Base-by-base conservation (phyloP, 2,329 filamentous ascomycete genomes). In the Rhynchosporium secalis region DNA sequence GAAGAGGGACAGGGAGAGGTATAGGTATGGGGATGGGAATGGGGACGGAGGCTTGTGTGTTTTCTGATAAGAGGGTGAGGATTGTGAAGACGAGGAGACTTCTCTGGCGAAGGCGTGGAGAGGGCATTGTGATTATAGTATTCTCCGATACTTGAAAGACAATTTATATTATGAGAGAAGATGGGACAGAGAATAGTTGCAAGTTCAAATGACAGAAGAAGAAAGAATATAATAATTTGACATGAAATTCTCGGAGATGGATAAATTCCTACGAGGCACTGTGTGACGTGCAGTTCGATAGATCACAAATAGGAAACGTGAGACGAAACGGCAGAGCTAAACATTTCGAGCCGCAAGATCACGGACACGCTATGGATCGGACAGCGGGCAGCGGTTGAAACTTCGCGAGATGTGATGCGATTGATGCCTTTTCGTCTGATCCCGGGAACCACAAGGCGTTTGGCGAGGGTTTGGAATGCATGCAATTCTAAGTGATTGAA, bases 61-160 rank as follows among this genome's bases (percentile, higher is more conserved):
- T 46, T n/a, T 45, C 31, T 15, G 60, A 46, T 15, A 61, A 28
- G 33, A 61, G 31, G 48, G 47, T 10, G 28, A 60, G 26, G 15
- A 56, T 15, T n/a, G 41, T 46, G 13, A 33, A 31, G 29, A 56
- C 3, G 26, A 40, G 7, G 43, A 45, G 29, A 43, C 3, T 12
- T n/a, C 48, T 13, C 3, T n/a, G 41, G 28, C 6, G 29, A 9
- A 8, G 15, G 48, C 29, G 12, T 7, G 41, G n/a, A 7, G 13
- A n/a, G 4, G 41, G n/a, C n/a, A n/a, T 45, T 6, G 41, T n/a
- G 41, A n/a, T 45, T 6, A 45, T 15, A 15, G n/a, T 45, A n/a
- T 45, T 45, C 7, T 20, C 20, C 20, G 20, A 20, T 20, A 20
- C 7, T 45, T n/a, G 15, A 45, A n/a, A n/a, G 3, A n/a, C 3